Evolutionary conservation across 140 eudicot genomes (phyloP), one percentile per base, ranked within the genome.

Genomic region (Bidens hawaiensis): DNA sequence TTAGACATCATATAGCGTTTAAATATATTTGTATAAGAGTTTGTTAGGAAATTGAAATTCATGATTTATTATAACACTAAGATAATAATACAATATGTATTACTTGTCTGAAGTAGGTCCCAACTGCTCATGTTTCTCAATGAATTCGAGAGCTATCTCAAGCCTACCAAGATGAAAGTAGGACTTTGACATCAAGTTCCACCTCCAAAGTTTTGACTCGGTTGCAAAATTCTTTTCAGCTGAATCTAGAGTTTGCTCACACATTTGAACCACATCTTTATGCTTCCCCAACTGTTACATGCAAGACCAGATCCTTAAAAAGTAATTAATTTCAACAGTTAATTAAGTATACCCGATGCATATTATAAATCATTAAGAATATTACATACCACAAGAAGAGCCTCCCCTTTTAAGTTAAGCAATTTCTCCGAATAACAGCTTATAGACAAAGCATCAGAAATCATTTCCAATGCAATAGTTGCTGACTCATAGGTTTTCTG

Each of bases 141-240:
- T 76, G 28, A 79, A 24, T 33, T 76, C 94, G 24, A 85, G 88
- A 77, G 97, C 95, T 60, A 60, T 54, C 67, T 93, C 99, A 63
- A 88, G 96, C 75, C 74, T 85, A 64, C 99, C 99, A 59, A 85
- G 26, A 67, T 79, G 85, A 71, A 76, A 93, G 76, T 88, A 53
- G 34, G 94, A 85, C 78, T 77, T 88, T 14, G 82, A 72, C 79
- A 75, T 76, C 23, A 88, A 62, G 64, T 55, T 79, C 86, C 86
- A 81, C 76, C 99, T 93, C 99, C 99, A 93, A 23, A 70, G 71
- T 51, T 60, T 82, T 42, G 71, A 56, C 23, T 15, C 75, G 42
- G 68, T 59, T 75, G 28, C 43, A 48, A 88, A 72, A 78, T 93
- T 93, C 84, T 75, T 88, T 72, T 81, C 85, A 34, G 97, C 89